Evolutionary conservation across 345 rosid genomes (phyloP).

Genomic region (Camelina sativa): DNA sequence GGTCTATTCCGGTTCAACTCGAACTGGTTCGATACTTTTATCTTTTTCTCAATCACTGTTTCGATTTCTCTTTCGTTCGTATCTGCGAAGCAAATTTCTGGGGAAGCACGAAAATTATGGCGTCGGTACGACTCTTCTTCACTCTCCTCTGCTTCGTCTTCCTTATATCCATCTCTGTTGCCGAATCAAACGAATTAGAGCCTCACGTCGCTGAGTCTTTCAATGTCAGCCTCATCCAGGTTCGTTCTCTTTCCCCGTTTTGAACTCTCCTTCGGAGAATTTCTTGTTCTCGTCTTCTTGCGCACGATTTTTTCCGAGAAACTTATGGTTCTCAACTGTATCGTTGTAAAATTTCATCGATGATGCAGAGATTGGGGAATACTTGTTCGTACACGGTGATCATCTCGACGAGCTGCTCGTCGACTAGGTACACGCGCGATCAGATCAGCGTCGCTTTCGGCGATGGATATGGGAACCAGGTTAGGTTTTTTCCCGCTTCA

Average conservation of each 20-base stretch:
- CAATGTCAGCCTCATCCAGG: conserved; percentile 75
- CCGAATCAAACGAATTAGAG: conserved; percentile 41
- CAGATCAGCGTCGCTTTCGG: conserved; percentile 90
- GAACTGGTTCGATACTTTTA: conserved; percentile 3
- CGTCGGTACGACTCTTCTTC: conserved; percentile 1
- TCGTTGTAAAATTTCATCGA: not conserved
- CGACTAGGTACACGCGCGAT: conserved; percentile 72
- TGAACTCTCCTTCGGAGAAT: conserved; percentile 1
- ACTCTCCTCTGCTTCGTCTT: conserved; percentile 41
- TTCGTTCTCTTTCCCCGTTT: conserved; percentile 17
- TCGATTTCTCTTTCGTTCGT: conserved; percentile 1
- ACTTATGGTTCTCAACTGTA: not conserved
- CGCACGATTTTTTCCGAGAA: not conserved
- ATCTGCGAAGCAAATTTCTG: conserved; percentile 22
- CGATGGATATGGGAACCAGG: conserved; percentile 95
- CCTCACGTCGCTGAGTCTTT: conserved; percentile 56
- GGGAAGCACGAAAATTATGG: conserved; percentile 37
- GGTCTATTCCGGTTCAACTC: conserved; percentile 27
- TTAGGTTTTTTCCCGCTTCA: conserved; percentile 33
- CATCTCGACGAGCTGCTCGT: conserved; percentile 86
- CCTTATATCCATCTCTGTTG: conserved; percentile 24
- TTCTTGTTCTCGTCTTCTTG: not conserved
- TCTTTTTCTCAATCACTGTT: conserved; percentile 13
- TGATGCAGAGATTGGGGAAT: conserved; percentile 47
- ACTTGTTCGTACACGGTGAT: conserved; percentile 71